Conservation (phyloP, 257 asterid species). For the Coffea eugenioides region DNA sequence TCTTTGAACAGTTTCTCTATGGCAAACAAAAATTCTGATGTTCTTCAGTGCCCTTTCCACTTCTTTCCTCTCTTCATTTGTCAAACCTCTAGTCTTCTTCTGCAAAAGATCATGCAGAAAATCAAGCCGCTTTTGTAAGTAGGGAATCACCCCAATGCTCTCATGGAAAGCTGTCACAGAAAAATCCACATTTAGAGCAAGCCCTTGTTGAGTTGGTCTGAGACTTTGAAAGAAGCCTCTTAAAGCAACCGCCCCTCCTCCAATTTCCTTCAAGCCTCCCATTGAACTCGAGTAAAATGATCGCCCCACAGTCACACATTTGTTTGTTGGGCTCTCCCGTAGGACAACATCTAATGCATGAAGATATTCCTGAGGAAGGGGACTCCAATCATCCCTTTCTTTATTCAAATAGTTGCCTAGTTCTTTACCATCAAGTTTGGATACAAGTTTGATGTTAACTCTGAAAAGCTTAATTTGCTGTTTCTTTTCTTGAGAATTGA, state of each 20-base stretch:
- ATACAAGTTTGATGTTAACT: conserved; percentile 73
- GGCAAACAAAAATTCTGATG: conserved; percentile 83
- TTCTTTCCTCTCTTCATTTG: conserved; percentile 56
- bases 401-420: conserved; percentile 44
- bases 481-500: conserved; percentile 16
- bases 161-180: conserved; percentile 94
- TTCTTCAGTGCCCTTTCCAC: conserved; percentile 76
- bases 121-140: conserved; percentile 63
- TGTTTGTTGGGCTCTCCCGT: conserved; percentile 65
- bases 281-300: conserved; percentile 67
- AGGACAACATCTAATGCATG: conserved; percentile 90
- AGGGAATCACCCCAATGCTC: conserved; percentile 81
- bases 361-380: conserved; percentile 92
- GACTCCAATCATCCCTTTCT: conserved; percentile 40
- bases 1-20: conserved; percentile 79
- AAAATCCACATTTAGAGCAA: conserved; percentile 84
- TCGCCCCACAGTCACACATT: conserved; percentile 59
- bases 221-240: conserved; percentile 92
- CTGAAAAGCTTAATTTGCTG: conserved; percentile 52
- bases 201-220: conserved; percentile 93
- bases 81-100: conserved; percentile 41
- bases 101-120: conserved; percentile 55
- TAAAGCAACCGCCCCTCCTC: conserved; percentile 87
- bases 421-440: conserved; percentile 70
- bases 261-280: conserved; percentile 80